Conservation (phyloP, 2,329 filamentous ascomycete genomes). For the Salinomyces thailandicus region DNA sequence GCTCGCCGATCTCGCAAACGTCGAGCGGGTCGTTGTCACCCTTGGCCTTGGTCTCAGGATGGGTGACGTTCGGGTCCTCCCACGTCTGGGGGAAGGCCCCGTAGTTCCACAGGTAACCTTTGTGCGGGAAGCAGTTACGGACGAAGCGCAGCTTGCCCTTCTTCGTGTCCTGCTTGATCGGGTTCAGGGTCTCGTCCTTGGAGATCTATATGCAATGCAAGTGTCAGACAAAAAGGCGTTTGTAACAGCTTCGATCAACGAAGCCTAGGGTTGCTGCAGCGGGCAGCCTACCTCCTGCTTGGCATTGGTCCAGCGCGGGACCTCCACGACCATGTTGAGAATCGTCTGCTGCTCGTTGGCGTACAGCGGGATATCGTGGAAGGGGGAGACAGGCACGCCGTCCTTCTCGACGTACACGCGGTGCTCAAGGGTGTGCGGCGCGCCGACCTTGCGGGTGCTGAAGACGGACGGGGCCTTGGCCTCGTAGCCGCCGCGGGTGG, state of each 20-base stretch:
- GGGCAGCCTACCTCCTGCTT: conserved; percentile 92
- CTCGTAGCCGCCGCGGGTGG: conserved; percentile 22
- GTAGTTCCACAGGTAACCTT: conserved; percentile 99
- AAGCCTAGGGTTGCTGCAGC: neutral
- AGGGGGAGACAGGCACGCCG: conserved; percentile 85
- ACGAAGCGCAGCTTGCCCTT: conserved; percentile 99
- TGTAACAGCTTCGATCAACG: neutral
- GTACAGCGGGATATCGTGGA: conserved; percentile 97
- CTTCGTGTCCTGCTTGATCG: conserved; percentile 99
- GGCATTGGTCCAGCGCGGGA: conserved; percentile 98
- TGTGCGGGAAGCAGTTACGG: conserved; percentile 99
- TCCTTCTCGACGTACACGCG: conserved; percentile 97
- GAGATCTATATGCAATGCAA: conserved; percentile 60
- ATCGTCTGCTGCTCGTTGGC: conserved; percentile 92
- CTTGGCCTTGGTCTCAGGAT: conserved; percentile 99
- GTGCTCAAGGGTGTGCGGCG: conserved; percentile 90
- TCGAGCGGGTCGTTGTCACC: conserved; percentile 99
- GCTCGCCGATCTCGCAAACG: conserved; percentile 98
- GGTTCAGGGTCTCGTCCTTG: conserved; percentile 96
- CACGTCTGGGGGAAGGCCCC: conserved; percentile 98
- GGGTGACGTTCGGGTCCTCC: conserved; percentile 92
- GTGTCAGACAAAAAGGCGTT: too few relatives aligned
- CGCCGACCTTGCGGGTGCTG: conserved; percentile 74
- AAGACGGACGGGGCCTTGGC: conserved; percentile 55
- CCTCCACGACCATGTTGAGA: conserved; percentile 99